Percentiles rank a stretch among this genome's conserved stretches.
Conservation (phyloP, 2,329 filamentous ascomycete species). For the Hypoxylon sp. region DNA sequence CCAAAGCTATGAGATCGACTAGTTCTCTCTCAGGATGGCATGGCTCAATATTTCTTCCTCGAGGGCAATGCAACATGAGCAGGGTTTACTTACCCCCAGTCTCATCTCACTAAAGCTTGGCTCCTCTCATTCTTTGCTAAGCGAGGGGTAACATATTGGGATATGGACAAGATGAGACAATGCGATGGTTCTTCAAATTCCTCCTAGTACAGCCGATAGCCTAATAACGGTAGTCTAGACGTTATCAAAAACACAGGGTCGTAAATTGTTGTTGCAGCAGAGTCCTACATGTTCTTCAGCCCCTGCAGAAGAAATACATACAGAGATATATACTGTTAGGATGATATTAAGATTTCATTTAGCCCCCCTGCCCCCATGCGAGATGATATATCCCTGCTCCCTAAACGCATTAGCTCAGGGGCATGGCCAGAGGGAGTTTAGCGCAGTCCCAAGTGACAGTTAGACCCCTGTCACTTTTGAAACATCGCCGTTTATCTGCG, state of each 20-base stretch:
- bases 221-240: constrained; percentile 16
- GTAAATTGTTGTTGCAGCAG: background rate
- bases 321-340: background rate
- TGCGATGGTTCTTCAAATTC: background rate
- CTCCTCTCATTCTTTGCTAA: constrained; percentile 12
- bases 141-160: constrained; percentile 8
- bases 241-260: background rate
- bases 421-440: constrained; percentile 17
- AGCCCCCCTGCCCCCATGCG: background rate
- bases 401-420: constrained; percentile 43
- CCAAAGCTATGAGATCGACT: constrained; percentile 20
- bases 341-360: constrained; percentile 20
- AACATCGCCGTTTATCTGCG: constrained; percentile 17
- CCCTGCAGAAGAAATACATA: constrained; percentile 2
- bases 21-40: constrained; percentile 26
- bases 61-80: constrained; percentile 29
- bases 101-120: constrained; percentile 33
- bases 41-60: constrained; percentile 10
- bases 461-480: constrained; percentile 17
- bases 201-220: background rate
- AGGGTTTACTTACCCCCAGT: constrained; percentile 19
- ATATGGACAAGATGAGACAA: constrained; percentile 7
- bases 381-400: background rate
- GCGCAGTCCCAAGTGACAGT: constrained; percentile 24
- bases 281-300: constrained; percentile 1